Base-by-base conservation (phyloP, 306 rosid species). In the Purshia tridentata region DNA sequence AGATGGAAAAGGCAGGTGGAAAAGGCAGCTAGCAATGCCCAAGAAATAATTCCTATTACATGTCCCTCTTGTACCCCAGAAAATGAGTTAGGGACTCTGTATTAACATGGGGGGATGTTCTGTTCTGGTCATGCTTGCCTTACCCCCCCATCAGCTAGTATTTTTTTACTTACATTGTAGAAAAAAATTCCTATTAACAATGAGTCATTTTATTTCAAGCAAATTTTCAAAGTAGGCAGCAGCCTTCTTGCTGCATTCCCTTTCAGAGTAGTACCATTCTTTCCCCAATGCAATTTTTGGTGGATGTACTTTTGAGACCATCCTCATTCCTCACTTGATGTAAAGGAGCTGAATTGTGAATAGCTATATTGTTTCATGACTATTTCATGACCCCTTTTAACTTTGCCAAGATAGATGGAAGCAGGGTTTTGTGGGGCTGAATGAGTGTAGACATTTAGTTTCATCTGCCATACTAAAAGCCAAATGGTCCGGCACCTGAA, bases 401-500 rank as follows among this genome's bases (percentile, higher is more conserved):
- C 56, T 23, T 13, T 46, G 70, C 41, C 45, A 8, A 45, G 52
- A n/a, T n/a, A 42, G 29, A 65, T 40, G 53, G 6, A 65, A 11
- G 52, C 69, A 8, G 16, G 44, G 49, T 10, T 74, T 73, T 6
- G 40, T 64, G 56, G 42, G 67, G 67, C 56, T 70, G 72, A 59
- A 44, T 47, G 53, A 37, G 68, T 59, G 48, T 9, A 23, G 40
- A 58, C 29, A 52, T n/a, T 44, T 44, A 57, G 66, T 39, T 72
- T 35, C 52, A 48, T 40, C 68, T 73, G 47, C 70, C 76, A 39
- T 51, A 54, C 77, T 73, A 81, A 63, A 74, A 48, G 44, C 91
- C 88, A 46, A 69, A n/a, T 65, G 91, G 79, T 52, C 85, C 77
- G 20, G 74, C 73, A 77, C 89, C 90, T 90, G 84, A 79, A 80